These are phyloP conservation scores for Rhizopus stolonifer DNA, from an alignment of 371 early-diverging fungal genomes.

Conservation along the genomic window DNA sequence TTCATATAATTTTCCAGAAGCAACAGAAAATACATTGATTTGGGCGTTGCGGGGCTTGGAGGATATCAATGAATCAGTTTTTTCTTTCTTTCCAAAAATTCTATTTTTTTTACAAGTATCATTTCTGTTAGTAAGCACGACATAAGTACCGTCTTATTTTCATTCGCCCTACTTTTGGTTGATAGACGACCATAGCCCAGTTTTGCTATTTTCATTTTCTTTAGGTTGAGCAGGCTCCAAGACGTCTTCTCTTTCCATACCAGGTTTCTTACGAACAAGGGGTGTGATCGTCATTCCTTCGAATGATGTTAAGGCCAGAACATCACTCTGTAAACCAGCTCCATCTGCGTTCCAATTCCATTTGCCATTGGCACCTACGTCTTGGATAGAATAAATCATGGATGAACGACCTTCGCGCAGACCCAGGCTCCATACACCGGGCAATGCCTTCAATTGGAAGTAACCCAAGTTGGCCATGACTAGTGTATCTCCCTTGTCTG, in stretches of 20 bases:
- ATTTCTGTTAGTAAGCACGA: not conserved
- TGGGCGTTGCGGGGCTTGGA: constrained; percentile 46
- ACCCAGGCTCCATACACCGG: constrained; percentile 83
- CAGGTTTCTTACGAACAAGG: constrained; percentile 72
- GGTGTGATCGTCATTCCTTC: constrained; percentile 82
- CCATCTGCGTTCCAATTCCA: constrained; percentile 34
- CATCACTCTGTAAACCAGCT: constrained; percentile 36
- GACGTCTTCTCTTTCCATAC: constrained; percentile 77
- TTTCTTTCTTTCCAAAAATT: constrained; percentile 21
- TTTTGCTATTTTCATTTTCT: constrained; percentile 2
- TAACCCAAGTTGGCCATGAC: constrained; percentile 97
- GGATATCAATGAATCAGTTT: not conserved
- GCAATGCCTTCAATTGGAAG: constrained; percentile 88
- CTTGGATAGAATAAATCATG: constrained; percentile 74
- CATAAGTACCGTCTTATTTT: not conserved
- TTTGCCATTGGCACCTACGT: constrained; percentile 59
- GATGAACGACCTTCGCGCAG: constrained; percentile 81
- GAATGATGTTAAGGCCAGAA: constrained; percentile 69
- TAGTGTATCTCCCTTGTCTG: constrained; percentile 78
- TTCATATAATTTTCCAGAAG: constrained; percentile 95
- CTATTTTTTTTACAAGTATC: too few species aligned
- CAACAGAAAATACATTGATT: constrained; percentile 96
- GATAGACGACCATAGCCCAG: constrained; percentile 28
- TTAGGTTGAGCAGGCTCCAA: constrained; percentile 43
- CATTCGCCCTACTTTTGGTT: constrained; percentile 34